Evolutionary conservation across 1,284 basidiomycete species (phyloP).

Genomic region (Spongispora temasekensis): DNA sequence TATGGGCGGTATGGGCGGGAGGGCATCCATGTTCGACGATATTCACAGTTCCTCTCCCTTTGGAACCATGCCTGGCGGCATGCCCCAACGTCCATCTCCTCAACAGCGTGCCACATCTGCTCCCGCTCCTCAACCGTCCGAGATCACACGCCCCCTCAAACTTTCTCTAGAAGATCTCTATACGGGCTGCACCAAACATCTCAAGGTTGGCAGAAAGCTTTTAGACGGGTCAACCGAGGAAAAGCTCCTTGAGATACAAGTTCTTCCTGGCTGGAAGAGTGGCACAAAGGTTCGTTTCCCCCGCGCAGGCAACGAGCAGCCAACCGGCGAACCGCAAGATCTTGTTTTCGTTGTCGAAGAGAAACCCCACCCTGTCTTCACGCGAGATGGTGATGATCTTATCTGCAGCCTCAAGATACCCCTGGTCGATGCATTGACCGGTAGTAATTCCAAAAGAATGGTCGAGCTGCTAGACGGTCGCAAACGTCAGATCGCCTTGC

Average conservation of each 20-base stretch:
- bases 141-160: conserved; percentile 84
- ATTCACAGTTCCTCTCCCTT: conserved; percentile 46
- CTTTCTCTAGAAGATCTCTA: conserved; percentile 92
- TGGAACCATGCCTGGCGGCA: conserved; percentile 58
- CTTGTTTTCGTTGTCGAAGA: conserved; percentile 92
- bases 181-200: conserved; percentile 83
- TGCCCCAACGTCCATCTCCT: conserved; percentile 30
- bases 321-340: conserved; percentile 76
- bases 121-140: conserved; percentile 46
- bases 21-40: conserved; percentile 50
- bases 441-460: conserved; percentile 49
- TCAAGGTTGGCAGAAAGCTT: conserved; percentile 83
- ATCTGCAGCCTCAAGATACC: conserved; percentile 63
- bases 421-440: conserved; percentile 83
- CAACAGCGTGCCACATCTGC: conserved; percentile 28
- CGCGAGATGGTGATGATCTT: conserved; percentile 82
- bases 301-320: conserved; percentile 82
- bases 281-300: conserved; percentile 94
- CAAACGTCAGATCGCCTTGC: conserved; percentile 68
- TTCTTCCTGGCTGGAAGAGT: conserved; percentile 84
- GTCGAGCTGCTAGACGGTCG: conserved; percentile 80
- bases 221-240: conserved; percentile 80
- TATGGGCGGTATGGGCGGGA: conserved; percentile 36
- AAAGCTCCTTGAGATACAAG: conserved; percentile 88
- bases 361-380: conserved; percentile 79